Base-by-base conservation (phyloP, 441 rosid genomes). In the Populus hybrid region DNA sequence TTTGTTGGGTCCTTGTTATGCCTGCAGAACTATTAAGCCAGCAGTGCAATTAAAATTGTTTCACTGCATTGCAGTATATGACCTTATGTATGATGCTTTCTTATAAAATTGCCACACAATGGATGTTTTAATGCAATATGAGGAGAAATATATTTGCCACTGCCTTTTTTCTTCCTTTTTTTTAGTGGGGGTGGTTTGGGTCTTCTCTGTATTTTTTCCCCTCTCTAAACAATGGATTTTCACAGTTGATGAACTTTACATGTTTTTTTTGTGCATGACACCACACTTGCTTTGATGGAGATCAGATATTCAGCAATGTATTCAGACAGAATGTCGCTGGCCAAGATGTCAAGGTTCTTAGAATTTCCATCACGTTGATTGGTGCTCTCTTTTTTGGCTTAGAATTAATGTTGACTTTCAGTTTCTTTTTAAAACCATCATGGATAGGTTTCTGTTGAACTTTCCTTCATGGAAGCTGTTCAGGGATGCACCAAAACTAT, bases 381-480 rank as follows among this genome's bases (percentile, higher is more conserved):
- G n/a, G n/a, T 50, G 59, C 63, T 71, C 34, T 21, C 2, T 69
- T 35, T 75, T 80, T 53, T 30, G 77, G 38, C 24, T 64, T 74
- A 28, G 20, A 32, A 10, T 63, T 74, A 64, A 67, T 71, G 61
- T 42, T 80, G 74, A 67, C 67, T 20, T 75, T 21, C 42, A 12
- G 16, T 35, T 23, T 36, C 70, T 73, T 35, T 36, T 71, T 18
- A 50, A 50, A 50, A 50, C 20, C 59, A 64, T 81, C 80, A 72
- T 79, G 57, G 26, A 30, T 81, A 97, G 99, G 94, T 90, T 84
- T 77, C 93, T 30, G 68, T 97, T 75, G 99, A 97, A 79, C 81
- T 97, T 71, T 97, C 99, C 70, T 97, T 97, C 86, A 97, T 97
- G 99, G 99, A 97, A 89, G 99, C 99, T 77, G 97, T 97, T 81